Evolutionary conservation across 2,329 filamentous ascomycete genomes (phyloP), one percentile per base, ranked within the genome.

Genomic region (Fusarium falciforme): DNA sequence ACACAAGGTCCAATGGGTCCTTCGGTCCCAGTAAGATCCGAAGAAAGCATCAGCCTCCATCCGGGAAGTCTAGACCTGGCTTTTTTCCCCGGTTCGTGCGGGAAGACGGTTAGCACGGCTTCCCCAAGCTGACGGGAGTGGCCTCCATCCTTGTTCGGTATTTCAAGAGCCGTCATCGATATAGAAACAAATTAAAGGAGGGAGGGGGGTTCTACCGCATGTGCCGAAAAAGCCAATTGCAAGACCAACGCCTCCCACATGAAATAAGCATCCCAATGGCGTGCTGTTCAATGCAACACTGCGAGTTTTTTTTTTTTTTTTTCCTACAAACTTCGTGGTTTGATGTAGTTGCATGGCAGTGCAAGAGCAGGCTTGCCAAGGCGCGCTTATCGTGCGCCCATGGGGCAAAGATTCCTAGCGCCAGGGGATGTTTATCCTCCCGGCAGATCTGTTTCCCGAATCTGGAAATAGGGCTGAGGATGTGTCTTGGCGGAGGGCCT

Each of bases 41-140:
- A 27, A 3, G 9, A 27, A 17, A 16, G 8, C n/a, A 57, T 57
- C 54, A 35, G 20, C 52, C 29, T 36, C 31, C 22, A 22, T 22
- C 22, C 22, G 22, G 22, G 22, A 22, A 16, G 33, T 58, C 55
- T 38, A 68, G 61, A 33, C 62, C 59, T 31, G 44, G 22, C 6
- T 42, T 55, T 49, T 29, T 55, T 57, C 12, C 59, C 47, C 42
- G n/a, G 36, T 12, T 38, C 20, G 22, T 14, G 25, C 57, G 52
- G 33, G 62, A 58, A 54, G 59, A 22, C 71, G 71, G 71, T 42
- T 73, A 74, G 64, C 59, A 49, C 61, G 60, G 47, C 67, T 68
- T 60, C 65, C 22, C 55, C 64, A 25, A 69, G 52, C 16, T 20
- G 54, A 57, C 33, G 54, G 54, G 16, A 57, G 8, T 29, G 49